Evolutionary conservation across 208 protist genomes (phyloP), one percentile per base, ranked within the genome.

Genomic region (Leptomonas pyrrhocoris): DNA sequence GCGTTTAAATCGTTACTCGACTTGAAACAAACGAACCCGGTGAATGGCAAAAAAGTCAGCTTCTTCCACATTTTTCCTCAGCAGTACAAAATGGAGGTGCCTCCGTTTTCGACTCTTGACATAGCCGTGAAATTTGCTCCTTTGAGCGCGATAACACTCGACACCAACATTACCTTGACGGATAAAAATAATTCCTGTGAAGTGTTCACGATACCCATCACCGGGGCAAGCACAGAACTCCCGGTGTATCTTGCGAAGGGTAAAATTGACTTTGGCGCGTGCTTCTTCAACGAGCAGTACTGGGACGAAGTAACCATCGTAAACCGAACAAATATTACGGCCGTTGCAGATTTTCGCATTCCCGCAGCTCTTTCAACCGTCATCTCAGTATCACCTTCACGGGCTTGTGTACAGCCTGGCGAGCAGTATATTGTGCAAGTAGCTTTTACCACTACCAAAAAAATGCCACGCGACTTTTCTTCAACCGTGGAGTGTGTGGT

Each of bases 241-340:
- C 92, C 92, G 15, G 90, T 96, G 34, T 89, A 84, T 69, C 73
- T 96, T 13, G 79, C 81, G 11, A 84, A 67, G 6, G 42, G 54
- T 1, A 82, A 85, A 49, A 42, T 96, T 23, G 73, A 93, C 51
- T 92, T 95, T 55, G 61, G 75, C 6, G 93, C 88, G 59, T 96
- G 92, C 62, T 91, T 90, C 74, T 92, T 85, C 60, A 87, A 81
- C 36, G 77, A 73, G 21, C 79, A 69, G 19, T 96, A 96, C 75
- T 90, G 79, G 62, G 79, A 89, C 46, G 82, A 90, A 60, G 74
- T 93, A 34, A 79, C 43, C 8, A 64, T 96, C 3, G 69, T 68
- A 5, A 96, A 94, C 68, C 74, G 72, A 18, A 80, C 83, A n/a
- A 92, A 86, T 48, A 73, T 89, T 13, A 71, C 87, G 1, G 84